Conservation (phyloP, 139 green algal species). For the Bryopsis sp. region DNA sequence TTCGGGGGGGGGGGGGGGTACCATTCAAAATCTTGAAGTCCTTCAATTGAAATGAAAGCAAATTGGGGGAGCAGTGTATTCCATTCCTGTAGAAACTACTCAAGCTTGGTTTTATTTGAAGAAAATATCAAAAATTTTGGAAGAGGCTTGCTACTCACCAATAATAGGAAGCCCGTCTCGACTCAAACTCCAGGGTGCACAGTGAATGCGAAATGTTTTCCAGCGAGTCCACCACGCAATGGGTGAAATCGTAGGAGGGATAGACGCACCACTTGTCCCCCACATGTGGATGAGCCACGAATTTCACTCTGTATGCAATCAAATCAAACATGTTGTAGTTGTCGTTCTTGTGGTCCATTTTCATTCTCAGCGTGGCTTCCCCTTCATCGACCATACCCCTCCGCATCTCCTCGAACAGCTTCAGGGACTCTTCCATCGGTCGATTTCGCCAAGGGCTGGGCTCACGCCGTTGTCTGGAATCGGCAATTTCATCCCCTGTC, state of each 20-base stretch:
- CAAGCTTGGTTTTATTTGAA: too few relatives aligned
- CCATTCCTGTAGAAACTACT: too few relatives aligned
- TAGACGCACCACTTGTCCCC: conserved; percentile 91
- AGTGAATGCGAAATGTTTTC: conserved; percentile 98
- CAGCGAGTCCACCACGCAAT: conserved; percentile 93
- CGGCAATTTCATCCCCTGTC: conserved; percentile 87
- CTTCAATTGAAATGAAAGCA: too few relatives aligned
- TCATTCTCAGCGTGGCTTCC: conserved; percentile 78
- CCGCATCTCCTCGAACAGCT: conserved; percentile 95
- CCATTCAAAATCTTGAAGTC: too few relatives aligned
- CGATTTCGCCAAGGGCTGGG: conserved; percentile 84
- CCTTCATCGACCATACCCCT: conserved; percentile 85
- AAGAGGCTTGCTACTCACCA: too few relatives aligned
- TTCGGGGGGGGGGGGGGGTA: too few relatives aligned
- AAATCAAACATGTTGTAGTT: conserved; percentile 98
- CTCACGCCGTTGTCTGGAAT: conserved; percentile 58
- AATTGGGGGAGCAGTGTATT: too few relatives aligned
- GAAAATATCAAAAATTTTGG: too few relatives aligned
- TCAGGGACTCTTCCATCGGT: conserved; percentile 75
- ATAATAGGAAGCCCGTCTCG: conserved; percentile 94
- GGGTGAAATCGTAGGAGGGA: conserved; percentile 98
- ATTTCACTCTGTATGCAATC: conserved; percentile 96
- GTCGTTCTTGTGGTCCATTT: conserved; percentile 81
- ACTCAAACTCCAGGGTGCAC: conserved; percentile 98
- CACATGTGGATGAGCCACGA: conserved; percentile 74